These are phyloP conservation scores for Ilyonectria sp. DNA, from an alignment of 2,329 filamentous ascomycete species.

Conservation along the genomic window DNA sequence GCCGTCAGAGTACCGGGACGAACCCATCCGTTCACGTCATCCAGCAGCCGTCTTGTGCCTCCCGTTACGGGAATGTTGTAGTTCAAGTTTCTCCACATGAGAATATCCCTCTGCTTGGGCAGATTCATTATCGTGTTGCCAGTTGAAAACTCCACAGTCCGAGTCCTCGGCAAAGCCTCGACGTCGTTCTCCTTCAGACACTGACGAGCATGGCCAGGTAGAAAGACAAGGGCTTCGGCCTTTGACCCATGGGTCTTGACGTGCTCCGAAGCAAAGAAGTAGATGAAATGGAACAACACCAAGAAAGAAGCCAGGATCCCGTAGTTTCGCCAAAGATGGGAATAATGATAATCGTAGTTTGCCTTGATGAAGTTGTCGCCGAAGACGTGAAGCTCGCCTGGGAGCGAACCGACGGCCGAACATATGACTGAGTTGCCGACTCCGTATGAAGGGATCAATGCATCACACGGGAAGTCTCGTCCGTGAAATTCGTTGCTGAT, in stretches of 20 bases:
- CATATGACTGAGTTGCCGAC: constrained; percentile 57
- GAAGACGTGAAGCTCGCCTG: constrained; percentile 12
- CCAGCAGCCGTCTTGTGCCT: constrained; percentile 77
- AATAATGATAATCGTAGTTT: constrained; percentile 22
- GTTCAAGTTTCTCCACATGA: constrained; percentile 84
- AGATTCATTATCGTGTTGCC: constrained; percentile 42
- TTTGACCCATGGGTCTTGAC: constrained; percentile 57
- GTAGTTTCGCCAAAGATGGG: constrained; percentile 62
- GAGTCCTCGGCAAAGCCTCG: constrained; percentile 50
- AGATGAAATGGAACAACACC: constrained; percentile 13
- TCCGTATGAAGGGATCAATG: constrained; percentile 6
- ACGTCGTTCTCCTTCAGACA: constrained; percentile 41
- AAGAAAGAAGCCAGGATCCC: constrained; percentile 51
- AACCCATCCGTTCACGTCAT: constrained; percentile 89
- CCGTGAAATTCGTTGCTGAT: constrained; percentile 21
- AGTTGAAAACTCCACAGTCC: constrained; percentile 22
- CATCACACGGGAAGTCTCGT: constrained; percentile 6
- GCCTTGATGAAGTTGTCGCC: constrained; percentile 20
- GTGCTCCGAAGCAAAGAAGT: constrained; percentile 16
- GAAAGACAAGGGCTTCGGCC: constrained; percentile 80
- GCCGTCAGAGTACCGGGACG: constrained; percentile 91
- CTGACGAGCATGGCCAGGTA: constrained; percentile 65
- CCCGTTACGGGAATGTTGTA: constrained; percentile 82
- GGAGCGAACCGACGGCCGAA: constrained; percentile 66
- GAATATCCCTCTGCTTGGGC: constrained; percentile 69